A percentile compares a stretch with the other conserved stretches of the same genome.
phyloP scores from a whole-genome alignment of 345 rosid genomes.

The Brassica cretica region DNA sequence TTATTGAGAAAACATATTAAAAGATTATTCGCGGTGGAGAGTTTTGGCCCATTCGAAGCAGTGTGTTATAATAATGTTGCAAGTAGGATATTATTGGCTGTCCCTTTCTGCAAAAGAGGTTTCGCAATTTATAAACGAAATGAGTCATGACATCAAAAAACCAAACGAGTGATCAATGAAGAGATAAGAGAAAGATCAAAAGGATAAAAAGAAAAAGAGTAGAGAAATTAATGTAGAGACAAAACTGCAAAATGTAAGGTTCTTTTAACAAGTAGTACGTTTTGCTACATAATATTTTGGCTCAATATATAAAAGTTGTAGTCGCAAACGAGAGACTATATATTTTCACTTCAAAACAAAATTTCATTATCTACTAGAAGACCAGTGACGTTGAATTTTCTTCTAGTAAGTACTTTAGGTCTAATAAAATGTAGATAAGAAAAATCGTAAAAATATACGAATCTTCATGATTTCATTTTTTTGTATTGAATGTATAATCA shows the following conservation, averaged over 20 bases:
- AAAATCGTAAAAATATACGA: not conserved
- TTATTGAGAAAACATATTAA: conserved; percentile 9
- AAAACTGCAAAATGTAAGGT: conserved; percentile 36
- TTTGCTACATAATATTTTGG: conserved; percentile 28
- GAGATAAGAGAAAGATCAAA: conserved; percentile 38
- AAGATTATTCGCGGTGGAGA: conserved; percentile 25
- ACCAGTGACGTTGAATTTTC: conserved; percentile 1
- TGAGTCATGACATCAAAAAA: conserved; percentile 13
- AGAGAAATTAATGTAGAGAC: conserved; percentile 25
- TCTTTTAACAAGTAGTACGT: conserved; percentile 34
- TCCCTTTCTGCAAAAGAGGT: conserved; percentile 37
- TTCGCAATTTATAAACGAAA: conserved; percentile 28
- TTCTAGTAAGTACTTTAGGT: conserved; percentile 5
- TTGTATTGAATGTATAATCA: not conserved
- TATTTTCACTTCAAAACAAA: conserved; percentile 1
- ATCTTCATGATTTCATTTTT: not conserved
- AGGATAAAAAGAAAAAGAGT: conserved; percentile 8
- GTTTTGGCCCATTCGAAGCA: conserved; percentile 40
- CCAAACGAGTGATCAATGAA: conserved; percentile 37
- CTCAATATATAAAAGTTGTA: conserved; percentile 20
- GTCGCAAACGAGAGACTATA: conserved; percentile 5
- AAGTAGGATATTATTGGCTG: conserved; percentile 28
- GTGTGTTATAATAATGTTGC: conserved; percentile 34
- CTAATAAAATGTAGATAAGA: not conserved
- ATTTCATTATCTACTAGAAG: conserved; percentile 28